phyloP scores from a whole-genome alignment of 345 rosid genomes.

The Pistacia vera region DNA sequence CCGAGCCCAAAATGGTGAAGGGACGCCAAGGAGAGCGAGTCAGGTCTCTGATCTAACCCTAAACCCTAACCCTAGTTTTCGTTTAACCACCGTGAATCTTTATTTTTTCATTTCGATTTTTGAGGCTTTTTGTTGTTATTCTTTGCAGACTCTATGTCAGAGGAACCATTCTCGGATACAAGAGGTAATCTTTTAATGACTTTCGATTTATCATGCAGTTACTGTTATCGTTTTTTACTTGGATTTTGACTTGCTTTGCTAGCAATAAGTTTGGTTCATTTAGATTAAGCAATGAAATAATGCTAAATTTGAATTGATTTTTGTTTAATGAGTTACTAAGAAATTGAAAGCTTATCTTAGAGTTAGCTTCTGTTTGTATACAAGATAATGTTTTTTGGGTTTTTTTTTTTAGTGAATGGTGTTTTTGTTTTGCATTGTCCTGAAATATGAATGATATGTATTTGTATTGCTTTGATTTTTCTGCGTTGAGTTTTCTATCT shows the following conservation, averaged over 20 bases:
- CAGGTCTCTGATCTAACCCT: constrained; percentile 40
- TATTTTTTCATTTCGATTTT: background rate
- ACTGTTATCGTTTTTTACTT: background rate
- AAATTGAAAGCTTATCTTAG: background rate
- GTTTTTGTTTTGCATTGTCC: background rate
- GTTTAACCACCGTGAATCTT: background rate
- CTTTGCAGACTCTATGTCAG: constrained; percentile 76
- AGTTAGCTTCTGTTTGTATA: too few relatives aligned
- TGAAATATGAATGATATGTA: background rate
- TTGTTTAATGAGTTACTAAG: background rate
- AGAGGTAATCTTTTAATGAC: constrained; percentile 46
- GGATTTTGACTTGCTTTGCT: background rate
- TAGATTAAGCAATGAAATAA: background rate
- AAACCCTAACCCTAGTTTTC: background rate
- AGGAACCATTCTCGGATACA: constrained; percentile 87
- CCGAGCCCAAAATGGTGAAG: constrained; percentile 66
- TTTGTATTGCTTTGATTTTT: background rate
- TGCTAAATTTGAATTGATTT: too few relatives aligned
- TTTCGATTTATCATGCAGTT: background rate
- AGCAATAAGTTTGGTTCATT: too few relatives aligned
- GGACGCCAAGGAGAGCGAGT: constrained; percentile 97
- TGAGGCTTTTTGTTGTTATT: background rate
- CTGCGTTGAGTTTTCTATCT: background rate
- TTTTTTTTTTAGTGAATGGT: background rate
- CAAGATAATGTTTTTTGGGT: too few relatives aligned